Evolutionary conservation across 139 green algal genomes (phyloP).

Genomic region (Protoeuglena noctilucae): DNA sequence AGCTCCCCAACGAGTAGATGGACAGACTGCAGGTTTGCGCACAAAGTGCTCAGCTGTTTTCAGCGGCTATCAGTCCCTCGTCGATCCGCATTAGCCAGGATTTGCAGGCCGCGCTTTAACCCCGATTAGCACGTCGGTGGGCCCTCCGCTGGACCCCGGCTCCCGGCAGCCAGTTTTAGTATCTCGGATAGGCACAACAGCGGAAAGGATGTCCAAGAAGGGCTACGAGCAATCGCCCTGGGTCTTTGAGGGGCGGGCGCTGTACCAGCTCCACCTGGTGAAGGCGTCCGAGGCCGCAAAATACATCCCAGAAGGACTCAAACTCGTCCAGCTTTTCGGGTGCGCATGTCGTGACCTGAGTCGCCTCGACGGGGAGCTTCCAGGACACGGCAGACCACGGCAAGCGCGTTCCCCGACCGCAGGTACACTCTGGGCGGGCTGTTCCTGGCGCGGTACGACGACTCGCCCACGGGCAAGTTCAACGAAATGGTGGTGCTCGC

Average conservation of each 20-base stretch:
- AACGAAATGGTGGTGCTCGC: slow-evolving; percentile 78
- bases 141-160: no score
- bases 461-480: slow-evolving; percentile 72
- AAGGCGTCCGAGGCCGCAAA: slow-evolving; percentile 56
- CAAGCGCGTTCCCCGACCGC: not conserved
- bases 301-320: slow-evolving; percentile 52
- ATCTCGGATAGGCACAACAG: no score
- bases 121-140: no score
- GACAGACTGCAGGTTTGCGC: no score
- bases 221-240: slow-evolving; percentile 48
- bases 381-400: not conserved
- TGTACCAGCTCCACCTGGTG: slow-evolving; percentile 78
- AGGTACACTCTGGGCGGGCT: slow-evolving; percentile 83
- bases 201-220: no score
- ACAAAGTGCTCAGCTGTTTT: no score
- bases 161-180: no score
- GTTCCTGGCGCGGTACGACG: slow-evolving; percentile 79
- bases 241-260: slow-evolving; percentile 55
- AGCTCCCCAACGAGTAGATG: no score
- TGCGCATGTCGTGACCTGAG: slow-evolving; percentile 11
- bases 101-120: no score
- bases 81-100: no score
- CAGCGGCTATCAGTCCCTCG: no score
- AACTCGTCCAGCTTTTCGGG: slow-evolving; percentile 73
- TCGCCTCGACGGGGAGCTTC: not conserved